Evolutionary conservation across 2,329 filamentous ascomycete species (phyloP).

Genomic region (Fusarium mundagurra): DNA sequence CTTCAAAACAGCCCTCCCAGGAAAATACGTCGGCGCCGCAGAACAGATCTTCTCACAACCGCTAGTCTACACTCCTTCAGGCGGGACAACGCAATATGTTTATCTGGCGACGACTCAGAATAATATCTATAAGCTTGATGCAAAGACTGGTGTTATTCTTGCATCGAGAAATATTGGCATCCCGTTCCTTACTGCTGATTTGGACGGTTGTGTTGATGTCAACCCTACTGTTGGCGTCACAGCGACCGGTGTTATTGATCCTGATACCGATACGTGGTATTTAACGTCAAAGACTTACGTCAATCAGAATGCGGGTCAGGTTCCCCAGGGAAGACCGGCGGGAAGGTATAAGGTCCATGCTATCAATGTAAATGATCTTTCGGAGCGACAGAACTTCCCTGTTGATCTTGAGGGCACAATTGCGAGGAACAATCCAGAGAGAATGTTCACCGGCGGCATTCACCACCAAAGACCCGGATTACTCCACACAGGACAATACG

Average conservation of each 20-base stretch:
- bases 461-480: constrained; percentile 62
- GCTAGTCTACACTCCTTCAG: constrained; percentile 58
- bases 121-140: constrained; percentile 66
- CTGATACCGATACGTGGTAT: constrained; percentile 55
- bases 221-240: constrained; percentile 58
- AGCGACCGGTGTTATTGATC: constrained; percentile 58
- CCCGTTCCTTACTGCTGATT: constrained; percentile 60
- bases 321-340: constrained; percentile 47
- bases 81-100: constrained; percentile 60
- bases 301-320: constrained; percentile 44
- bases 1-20: constrained; percentile 62
- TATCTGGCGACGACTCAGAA: constrained; percentile 68
- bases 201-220: constrained; percentile 60
- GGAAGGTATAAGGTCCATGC: constrained; percentile 53
- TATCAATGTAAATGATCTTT: constrained; percentile 51
- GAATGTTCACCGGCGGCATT: constrained; percentile 63
- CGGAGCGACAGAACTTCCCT: constrained; percentile 55
- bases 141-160: constrained; percentile 63
- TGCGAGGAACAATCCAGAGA: constrained; percentile 57
- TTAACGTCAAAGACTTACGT: constrained; percentile 56
- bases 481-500: constrained; percentile 54
- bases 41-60: constrained; percentile 66
- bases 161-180: constrained; percentile 57
- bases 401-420: constrained; percentile 57
- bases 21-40: constrained; percentile 57